Conservation (phyloP, 78 protist genomes). For the Carpediemonas membranifera region DNA sequence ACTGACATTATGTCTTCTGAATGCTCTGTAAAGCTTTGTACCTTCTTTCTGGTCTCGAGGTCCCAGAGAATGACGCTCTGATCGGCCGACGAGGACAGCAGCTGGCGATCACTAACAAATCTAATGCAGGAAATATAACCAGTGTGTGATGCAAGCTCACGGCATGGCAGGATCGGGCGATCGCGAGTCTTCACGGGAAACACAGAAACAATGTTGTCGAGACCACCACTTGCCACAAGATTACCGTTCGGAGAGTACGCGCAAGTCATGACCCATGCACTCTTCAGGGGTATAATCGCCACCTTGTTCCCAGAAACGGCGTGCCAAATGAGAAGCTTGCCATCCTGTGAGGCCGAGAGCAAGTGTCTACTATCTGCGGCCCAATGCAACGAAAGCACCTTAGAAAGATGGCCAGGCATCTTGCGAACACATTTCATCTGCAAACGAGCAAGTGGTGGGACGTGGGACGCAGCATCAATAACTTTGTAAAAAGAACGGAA, state of each 20-base stretch:
- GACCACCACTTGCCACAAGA: constrained; percentile 90
- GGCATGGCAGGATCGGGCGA: background rate
- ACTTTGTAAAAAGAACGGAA: background rate
- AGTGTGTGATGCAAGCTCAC: constrained; percentile 21
- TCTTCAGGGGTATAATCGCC: constrained; percentile 74
- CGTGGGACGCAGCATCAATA: background rate
- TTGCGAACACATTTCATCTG: background rate
- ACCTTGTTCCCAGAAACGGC: constrained; percentile 54
- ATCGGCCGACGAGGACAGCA: constrained; percentile 76
- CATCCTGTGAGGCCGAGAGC: constrained; percentile 87
- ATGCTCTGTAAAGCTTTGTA: constrained; percentile 61
- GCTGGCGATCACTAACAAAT: constrained; percentile 62
- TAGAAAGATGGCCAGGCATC: constrained; percentile 80
- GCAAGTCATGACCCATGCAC: constrained; percentile 90
- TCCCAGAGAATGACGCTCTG: constrained; percentile 83
- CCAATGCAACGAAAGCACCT: constrained; percentile 88
- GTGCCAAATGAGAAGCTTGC: constrained; percentile 85
- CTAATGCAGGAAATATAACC: constrained; percentile 85
- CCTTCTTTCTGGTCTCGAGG: constrained; percentile 57
- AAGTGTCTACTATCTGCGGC: constrained; percentile 58
- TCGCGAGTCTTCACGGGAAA: constrained; percentile 55
- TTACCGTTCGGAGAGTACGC: constrained; percentile 34
- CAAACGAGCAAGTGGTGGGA: background rate
- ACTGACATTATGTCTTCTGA: constrained; percentile 77
- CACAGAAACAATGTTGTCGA: constrained; percentile 83